Conservation (phyloP, 2,329 filamentous ascomycete genomes). For the Ceratocystis lukuohia region DNA sequence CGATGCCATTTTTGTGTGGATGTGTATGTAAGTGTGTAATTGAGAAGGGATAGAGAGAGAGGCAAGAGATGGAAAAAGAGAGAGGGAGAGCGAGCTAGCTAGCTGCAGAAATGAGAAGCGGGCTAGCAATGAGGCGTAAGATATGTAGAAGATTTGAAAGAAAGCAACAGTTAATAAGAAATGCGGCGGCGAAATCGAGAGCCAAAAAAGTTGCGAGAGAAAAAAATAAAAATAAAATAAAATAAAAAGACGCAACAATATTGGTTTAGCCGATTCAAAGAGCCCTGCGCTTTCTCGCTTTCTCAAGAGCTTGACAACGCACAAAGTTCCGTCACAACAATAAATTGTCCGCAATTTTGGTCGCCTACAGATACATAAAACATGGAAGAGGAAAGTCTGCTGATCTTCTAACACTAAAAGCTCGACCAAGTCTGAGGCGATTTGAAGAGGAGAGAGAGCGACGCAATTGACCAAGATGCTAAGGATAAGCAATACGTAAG, state of each 20-base stretch:
- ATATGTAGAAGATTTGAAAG: no score
- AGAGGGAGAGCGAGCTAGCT: no score
- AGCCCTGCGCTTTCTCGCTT: no score
- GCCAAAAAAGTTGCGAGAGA: neutral
- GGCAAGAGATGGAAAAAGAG: neutral
- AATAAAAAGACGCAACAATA: neutral
- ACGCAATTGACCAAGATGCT: no score
- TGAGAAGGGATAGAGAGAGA: neutral
- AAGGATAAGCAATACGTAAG: no score
- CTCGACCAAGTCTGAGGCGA: no score
- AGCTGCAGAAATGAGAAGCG: no score
- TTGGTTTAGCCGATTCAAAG: no score
- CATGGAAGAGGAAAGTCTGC: neutral
- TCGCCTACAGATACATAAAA: neutral
- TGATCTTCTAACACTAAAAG: neutral
- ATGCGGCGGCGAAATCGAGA: no score
- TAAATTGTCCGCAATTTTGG: neutral
- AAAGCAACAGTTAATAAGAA: no score
- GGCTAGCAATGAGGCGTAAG: no score
- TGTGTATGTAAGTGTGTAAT: neutral
- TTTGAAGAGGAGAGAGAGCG: no score
- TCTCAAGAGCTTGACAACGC: neutral
- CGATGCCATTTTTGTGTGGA: conserved; percentile 27
- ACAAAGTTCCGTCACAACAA: neutral
- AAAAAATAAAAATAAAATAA: neutral